A percentile compares a stretch with the other conserved stretches of the same genome.
phyloP scores from a whole-genome alignment of 345 rosid species.

The Hevea brasiliensis region DNA sequence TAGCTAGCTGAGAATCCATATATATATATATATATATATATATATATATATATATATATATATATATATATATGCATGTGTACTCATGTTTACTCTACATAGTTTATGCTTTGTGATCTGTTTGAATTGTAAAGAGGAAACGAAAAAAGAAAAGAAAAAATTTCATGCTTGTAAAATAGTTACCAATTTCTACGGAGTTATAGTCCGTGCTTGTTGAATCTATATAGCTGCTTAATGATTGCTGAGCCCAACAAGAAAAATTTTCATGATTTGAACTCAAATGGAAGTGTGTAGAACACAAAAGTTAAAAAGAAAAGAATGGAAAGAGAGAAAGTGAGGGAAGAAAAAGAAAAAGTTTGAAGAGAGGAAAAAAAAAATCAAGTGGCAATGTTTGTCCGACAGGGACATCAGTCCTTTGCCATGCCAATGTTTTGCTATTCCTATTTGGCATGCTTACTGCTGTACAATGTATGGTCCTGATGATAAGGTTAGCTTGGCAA shows the following conservation, averaged over 20 bases:
- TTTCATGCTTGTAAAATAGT: conserved; percentile 11
- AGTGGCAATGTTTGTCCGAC: conserved; percentile 21
- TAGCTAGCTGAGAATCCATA: not conserved
- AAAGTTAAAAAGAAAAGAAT: conserved; percentile 19
- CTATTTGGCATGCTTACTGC: not conserved
- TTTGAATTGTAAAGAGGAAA: conserved; percentile 24
- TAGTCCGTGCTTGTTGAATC: not conserved
- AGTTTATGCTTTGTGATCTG: conserved; percentile 15
- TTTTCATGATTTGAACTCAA: conserved; percentile 23
- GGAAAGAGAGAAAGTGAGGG: conserved; percentile 3
- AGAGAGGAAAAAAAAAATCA: conserved; percentile 13
- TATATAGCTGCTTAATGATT: not conserved
- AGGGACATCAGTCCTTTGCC: conserved; percentile 20
- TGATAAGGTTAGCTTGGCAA: not conserved
- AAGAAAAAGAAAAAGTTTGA: conserved; percentile 12
- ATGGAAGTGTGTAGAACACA: conserved; percentile 40
- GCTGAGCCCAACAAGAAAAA: conserved; percentile 3
- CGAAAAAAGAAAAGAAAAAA: not conserved
- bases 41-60: not conserved
- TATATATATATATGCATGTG: not conserved
- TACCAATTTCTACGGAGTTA: conserved; percentile 1
- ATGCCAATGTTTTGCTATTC: conserved; percentile 13
- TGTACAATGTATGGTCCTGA: conserved; percentile 12
- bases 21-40: not conserved
- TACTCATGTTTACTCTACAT: not conserved